A percentile compares a stretch with the other conserved stretches of the same genome.
These are phyloP conservation scores for Saccharomycopsis sp. DNA, from an alignment of 805 yeast species.

Conservation along the genomic window DNA sequence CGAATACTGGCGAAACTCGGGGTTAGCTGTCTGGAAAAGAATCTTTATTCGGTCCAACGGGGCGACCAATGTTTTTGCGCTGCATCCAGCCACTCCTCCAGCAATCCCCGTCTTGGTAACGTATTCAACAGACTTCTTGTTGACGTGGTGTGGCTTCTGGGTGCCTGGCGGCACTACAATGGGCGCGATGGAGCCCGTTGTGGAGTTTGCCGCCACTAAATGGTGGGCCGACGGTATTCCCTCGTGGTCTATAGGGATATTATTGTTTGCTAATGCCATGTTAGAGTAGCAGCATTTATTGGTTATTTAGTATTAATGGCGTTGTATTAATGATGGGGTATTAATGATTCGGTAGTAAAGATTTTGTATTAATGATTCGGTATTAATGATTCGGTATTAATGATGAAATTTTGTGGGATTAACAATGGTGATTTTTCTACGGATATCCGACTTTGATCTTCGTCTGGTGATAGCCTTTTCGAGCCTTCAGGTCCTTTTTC, in stretches of 20 bases:
- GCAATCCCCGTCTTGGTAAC: slow-evolving; percentile 81
- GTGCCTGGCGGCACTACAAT: not conserved
- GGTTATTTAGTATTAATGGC: not conserved
- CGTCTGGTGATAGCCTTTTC: no score
- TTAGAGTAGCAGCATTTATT: not conserved
- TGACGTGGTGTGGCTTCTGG: not conserved
- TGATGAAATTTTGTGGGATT: no score
- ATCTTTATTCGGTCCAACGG: slow-evolving; percentile 94
- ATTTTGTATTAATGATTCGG: no score
- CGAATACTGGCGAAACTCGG: slow-evolving; percentile 72
- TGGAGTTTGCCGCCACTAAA: not conserved
- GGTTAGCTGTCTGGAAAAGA: slow-evolving; percentile 90
- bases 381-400: no score
- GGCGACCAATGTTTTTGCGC: slow-evolving; percentile 93
- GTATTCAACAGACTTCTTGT: slow-evolving; percentile 71
- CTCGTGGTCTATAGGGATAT: not conserved
- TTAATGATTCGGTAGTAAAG: no score
- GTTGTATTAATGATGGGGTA: no score
- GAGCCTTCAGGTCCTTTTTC: no score
- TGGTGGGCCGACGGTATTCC: not conserved
- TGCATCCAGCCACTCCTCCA: slow-evolving; percentile 92
- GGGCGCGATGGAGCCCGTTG: not conserved
- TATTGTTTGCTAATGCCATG: not conserved
- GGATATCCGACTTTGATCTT: no score
- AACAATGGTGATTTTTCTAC: no score